Evolutionary conservation across 257 asterid genomes (phyloP).

Genomic region (Solanum raphanifolium): DNA sequence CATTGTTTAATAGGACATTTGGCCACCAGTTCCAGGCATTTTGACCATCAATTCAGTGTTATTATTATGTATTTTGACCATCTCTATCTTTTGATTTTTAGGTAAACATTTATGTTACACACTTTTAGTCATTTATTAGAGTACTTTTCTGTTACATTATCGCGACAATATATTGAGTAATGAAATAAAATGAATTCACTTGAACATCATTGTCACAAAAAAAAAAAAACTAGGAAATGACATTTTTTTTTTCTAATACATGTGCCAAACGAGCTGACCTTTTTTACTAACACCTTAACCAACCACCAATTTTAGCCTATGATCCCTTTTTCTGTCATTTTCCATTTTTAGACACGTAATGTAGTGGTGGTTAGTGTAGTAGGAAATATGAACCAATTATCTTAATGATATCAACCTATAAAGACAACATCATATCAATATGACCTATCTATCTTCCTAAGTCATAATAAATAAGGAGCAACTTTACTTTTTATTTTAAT

Average conservation of each 20-base stretch:
- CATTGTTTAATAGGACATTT: neutral
- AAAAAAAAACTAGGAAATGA: neutral
- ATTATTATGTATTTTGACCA: neutral
- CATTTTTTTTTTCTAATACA: neutral
- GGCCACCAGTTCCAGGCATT: neutral
- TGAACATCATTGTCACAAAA: neutral
- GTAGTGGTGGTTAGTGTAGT: neutral
- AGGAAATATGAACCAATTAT: neutral
- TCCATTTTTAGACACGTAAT: neutral
- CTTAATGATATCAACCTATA: conserved; percentile 1
- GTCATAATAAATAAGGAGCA: neutral
- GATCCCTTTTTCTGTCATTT: neutral
- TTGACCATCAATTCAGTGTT: neutral
- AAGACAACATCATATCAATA: neutral
- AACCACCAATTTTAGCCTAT: neutral
- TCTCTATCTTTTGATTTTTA: neutral
- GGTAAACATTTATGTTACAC: neutral
- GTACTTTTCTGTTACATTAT: neutral
- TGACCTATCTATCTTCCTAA: neutral
- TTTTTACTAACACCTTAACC: neutral
- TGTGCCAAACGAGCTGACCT: conserved; percentile 8
- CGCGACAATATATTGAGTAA: neutral
- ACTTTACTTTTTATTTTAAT: neutral
- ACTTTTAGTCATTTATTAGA: neutral
- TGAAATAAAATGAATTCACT: neutral